phyloP scores from a whole-genome alignment of 176 grass and related monocot genomes.

The Echinochloa phyllopogon region DNA sequence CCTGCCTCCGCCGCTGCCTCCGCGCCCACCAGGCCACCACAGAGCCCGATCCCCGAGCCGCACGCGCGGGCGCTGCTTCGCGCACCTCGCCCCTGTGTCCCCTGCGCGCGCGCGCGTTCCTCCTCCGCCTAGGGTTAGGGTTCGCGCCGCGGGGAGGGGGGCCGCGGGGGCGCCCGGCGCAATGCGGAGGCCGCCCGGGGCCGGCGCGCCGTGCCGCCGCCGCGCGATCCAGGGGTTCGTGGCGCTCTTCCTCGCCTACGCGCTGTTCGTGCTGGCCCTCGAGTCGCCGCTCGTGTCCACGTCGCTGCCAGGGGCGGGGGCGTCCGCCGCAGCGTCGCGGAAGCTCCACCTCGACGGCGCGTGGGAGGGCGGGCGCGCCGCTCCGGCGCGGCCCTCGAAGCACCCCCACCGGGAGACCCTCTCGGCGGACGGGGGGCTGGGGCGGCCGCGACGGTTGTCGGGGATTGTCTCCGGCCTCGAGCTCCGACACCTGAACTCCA shows the following conservation, averaged over 20 bases:
- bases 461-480: conserved; percentile 68
- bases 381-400: conserved; percentile 47
- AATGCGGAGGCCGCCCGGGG: conserved; percentile 67
- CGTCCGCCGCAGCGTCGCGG: not conserved
- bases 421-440: conserved; percentile 23
- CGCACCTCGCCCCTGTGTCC: not conserved
- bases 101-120: not conserved
- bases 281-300: conserved; percentile 59
- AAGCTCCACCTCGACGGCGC: conserved; percentile 40
- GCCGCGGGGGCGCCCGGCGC: not conserved
- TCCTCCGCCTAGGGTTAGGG: conserved; percentile 59
- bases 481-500: conserved; percentile 60
- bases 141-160: not conserved
- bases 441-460: not conserved
- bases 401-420: conserved; percentile 46
- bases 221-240: conserved; percentile 56
- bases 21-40: conserved; percentile 19
- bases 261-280: conserved; percentile 52
- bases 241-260: conserved; percentile 51
- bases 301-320: conserved; percentile 15
- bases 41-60: not conserved
- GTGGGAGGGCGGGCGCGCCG: not conserved
- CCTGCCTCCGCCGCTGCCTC: conserved; percentile 39
- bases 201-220: conserved; percentile 34
- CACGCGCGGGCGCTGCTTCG: not conserved